A percentile compares a stretch with the other conserved stretches of the same genome.
Conservation (phyloP, 345 rosid genomes). For the Bruguiera parviflora region DNA sequence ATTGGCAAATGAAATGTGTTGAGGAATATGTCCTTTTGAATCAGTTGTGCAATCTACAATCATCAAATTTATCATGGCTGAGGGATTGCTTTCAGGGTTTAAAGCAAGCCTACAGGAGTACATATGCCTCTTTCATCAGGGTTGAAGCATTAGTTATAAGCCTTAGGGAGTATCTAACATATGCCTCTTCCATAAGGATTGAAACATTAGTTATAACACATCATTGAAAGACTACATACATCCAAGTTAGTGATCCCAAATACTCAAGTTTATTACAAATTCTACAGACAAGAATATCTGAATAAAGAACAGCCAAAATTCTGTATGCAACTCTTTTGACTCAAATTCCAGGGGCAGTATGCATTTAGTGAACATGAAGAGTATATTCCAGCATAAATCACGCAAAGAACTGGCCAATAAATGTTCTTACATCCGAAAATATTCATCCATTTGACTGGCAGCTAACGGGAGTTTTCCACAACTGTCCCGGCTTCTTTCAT, state of each 20-base stretch:
- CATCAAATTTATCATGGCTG: too few relatives aligned
- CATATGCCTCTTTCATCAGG: too few relatives aligned
- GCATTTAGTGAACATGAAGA: not conserved
- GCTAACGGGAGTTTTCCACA: slow-evolving; percentile 73
- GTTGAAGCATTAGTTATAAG: too few relatives aligned
- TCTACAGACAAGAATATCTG: not conserved
- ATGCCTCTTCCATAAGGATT: not conserved
- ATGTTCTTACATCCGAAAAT: slow-evolving; percentile 70
- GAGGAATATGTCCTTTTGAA: too few relatives aligned
- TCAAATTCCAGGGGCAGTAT: not conserved
- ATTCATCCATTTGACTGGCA: slow-evolving; percentile 72
- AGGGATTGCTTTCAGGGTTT: too few relatives aligned
- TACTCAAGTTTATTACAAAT: not conserved
- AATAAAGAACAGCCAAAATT: not conserved
- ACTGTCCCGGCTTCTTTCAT: slow-evolving; percentile 76
- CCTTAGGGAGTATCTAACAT: too few relatives aligned
- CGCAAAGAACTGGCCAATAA: not conserved
- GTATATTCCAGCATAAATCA: not conserved
- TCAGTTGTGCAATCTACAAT: too few relatives aligned
- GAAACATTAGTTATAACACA: not conserved
- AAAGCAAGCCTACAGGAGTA: too few relatives aligned
- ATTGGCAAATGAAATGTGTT: too few relatives aligned
- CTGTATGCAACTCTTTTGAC: not conserved
- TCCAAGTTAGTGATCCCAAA: not conserved
- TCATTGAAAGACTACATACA: not conserved